Evolutionary conservation across 441 rosid genomes (phyloP).

Genomic region (Adansonia madagascariensis): DNA sequence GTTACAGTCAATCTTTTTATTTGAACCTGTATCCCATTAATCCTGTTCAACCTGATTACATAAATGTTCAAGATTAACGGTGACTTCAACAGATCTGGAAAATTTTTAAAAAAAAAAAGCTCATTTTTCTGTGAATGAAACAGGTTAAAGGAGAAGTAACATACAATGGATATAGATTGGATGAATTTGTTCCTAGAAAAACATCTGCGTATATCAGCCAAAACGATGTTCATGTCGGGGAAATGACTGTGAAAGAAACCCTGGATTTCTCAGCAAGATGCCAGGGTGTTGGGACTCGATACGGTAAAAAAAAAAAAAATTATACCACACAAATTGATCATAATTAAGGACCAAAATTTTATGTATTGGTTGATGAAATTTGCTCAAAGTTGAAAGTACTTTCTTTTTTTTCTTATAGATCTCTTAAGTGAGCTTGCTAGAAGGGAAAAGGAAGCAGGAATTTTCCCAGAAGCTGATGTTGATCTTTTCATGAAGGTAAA

Average conservation of each 20-base stretch:
- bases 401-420: slow-evolving; percentile 33
- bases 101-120: background rate
- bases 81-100: background rate
- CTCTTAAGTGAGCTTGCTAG: slow-evolving; percentile 59
- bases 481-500: slow-evolving; percentile 73
- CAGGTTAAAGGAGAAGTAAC: slow-evolving; percentile 69
- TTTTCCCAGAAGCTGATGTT: slow-evolving; percentile 65
- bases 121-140: slow-evolving; percentile 3
- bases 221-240: slow-evolving; percentile 69
- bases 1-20: background rate
- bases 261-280: slow-evolving; percentile 75
- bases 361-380: background rate
- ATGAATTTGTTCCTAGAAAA: slow-evolving; percentile 63
- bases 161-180: slow-evolving; percentile 63
- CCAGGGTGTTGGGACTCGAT: slow-evolving; percentile 72
- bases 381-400: background rate
- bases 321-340: background rate
- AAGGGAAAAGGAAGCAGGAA: slow-evolving; percentile 68
- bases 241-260: slow-evolving; percentile 73
- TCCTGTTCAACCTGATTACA: background rate
- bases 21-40: background rate
- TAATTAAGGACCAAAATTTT: background rate
- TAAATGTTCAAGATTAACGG: background rate
- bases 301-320: slow-evolving; percentile 37
- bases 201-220: slow-evolving; percentile 73